Conservation (phyloP, 1,284 basidiomycete species). For the Fistulina hepatica region DNA sequence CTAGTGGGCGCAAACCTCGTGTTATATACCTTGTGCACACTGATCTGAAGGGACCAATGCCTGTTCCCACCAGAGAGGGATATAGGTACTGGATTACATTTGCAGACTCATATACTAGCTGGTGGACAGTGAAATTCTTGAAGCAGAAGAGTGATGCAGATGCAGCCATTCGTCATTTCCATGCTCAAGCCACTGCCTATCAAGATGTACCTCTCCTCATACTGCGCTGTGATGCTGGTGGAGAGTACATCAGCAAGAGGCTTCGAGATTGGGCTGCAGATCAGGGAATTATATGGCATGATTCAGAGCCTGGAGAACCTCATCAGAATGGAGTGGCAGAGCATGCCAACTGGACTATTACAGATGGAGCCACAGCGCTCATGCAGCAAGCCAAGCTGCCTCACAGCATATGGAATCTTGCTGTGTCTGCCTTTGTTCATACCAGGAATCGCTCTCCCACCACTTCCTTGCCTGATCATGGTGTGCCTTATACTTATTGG, state of each 20-base stretch:
- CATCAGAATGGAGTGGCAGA: constrained; percentile 20
- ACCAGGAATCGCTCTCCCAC: constrained; percentile 14
- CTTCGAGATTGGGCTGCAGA: constrained; percentile 15
- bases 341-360: constrained; percentile 11
- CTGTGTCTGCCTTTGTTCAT: constrained; percentile 10
- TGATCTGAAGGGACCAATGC: constrained; percentile 26
- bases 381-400: constrained; percentile 14
- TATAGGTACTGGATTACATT: constrained; percentile 10
- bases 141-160: constrained; percentile 25
- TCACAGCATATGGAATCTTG: constrained; percentile 14
- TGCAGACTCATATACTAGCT: constrained; percentile 18
- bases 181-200: constrained; percentile 20
- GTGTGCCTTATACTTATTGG: constrained; percentile 8
- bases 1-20: constrained; percentile 2
- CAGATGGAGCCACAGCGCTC: constrained; percentile 14
- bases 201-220: too few relatives aligned
- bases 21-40: constrained; percentile 24
- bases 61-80: constrained; percentile 17
- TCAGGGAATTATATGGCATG: constrained; percentile 14
- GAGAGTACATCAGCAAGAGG: constrained; percentile 22
- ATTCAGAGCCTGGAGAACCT: constrained; percentile 12
- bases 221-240: constrained; percentile 24
- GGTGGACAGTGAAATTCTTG: constrained; percentile 17
- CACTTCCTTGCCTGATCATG: constrained; percentile 7
- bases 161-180: constrained; percentile 21